phyloP scores from a whole-genome alignment of 2,329 filamentous ascomycete species.

The Colletotrichum tabaci region DNA sequence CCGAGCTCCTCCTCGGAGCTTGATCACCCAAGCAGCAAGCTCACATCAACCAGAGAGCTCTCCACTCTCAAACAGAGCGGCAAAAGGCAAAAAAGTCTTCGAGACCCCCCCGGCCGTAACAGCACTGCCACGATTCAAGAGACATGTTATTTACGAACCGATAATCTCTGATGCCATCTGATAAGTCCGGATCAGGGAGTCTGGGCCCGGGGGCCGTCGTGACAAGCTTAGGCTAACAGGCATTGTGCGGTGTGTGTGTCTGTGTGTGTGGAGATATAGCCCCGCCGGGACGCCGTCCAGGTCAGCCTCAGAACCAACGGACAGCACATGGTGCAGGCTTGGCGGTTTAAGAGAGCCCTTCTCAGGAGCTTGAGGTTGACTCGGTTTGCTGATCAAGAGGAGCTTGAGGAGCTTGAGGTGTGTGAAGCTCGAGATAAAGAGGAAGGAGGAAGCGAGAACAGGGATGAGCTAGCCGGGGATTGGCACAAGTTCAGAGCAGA shows the following conservation, averaged over 20 bases:
- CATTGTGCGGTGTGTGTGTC: conserved; percentile 26
- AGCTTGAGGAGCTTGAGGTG: conserved; percentile 8
- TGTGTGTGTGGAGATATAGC: conserved; percentile 30
- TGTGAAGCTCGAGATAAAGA: conserved; percentile 10
- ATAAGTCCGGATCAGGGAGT: conserved; percentile 28
- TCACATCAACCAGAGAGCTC: conserved; percentile 24
- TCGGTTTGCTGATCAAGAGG: conserved; percentile 5
- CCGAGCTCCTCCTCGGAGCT: conserved; percentile 23
- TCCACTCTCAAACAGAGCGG: conserved; percentile 23
- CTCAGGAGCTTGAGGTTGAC: conserved; percentile 9
- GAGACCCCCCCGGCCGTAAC: neutral
- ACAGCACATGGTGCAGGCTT: conserved; percentile 39
- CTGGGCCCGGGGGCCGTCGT: conserved; percentile 13
- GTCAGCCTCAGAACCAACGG: conserved; percentile 29
- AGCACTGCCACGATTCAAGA: conserved; percentile 37
- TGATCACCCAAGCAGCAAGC: neutral
- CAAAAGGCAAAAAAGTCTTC: conserved; percentile 7
- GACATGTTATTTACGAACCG: too few species aligned
- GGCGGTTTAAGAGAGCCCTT: conserved; percentile 29
- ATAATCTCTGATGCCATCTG: conserved; percentile 31
- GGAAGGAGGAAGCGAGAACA: conserved; percentile 32
- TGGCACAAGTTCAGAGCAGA: conserved; percentile 6
- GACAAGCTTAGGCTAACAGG: conserved; percentile 34
- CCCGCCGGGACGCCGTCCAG: conserved; percentile 7
- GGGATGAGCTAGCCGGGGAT: conserved; percentile 12